Base-by-base conservation (phyloP, 257 asterid genomes). In the Solanum chiquidenum region DNA sequence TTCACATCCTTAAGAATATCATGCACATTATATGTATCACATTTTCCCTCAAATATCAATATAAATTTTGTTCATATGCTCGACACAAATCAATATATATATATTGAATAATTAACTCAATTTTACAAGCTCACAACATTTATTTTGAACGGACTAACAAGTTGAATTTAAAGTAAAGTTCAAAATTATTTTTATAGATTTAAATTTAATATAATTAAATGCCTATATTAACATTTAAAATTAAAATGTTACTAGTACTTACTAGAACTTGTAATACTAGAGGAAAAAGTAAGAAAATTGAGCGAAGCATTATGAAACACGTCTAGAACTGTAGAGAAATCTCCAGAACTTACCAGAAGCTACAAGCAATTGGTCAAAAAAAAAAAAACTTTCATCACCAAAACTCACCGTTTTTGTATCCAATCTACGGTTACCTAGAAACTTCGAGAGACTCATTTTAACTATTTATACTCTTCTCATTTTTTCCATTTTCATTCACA, bases 371-470 rank as follows among this genome's bases (percentile, higher is more conserved):
- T 40, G 20, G 76, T 33, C 31, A 1, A 38, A 76, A 12, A n/a
- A n/a, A 5, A 75, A 4, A n/a, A 13, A 7, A n/a, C 3, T 3
- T 40, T 75, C 55, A 13, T 13, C 13, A 14, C 20, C 20, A 29
- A n/a, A 23, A 27, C 23, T 3, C 82, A 62, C 90, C 85, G 85
- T 40, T 35, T 77, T 3, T 3, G 34, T 23, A 10, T 58, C 27
- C 73, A 74, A 89, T 89, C 91, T 37, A 76, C 88, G 86, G 88
- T 34, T 16, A 20, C n/a, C 12, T 25, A n/a, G 93, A 89, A 89
- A 42, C 20, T 91, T 89, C 93, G 79, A 86, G 86, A 52, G 27
- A 35, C 66, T 23, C 25, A 38, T 14, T 42, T 27, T 16, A 44
- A 27, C 66, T 79, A 44, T 44, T 44, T 79, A 79, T 79, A 16